phyloP scores from a whole-genome alignment of 768 basidiomycete species.

The Boletus tomentosulus region DNA sequence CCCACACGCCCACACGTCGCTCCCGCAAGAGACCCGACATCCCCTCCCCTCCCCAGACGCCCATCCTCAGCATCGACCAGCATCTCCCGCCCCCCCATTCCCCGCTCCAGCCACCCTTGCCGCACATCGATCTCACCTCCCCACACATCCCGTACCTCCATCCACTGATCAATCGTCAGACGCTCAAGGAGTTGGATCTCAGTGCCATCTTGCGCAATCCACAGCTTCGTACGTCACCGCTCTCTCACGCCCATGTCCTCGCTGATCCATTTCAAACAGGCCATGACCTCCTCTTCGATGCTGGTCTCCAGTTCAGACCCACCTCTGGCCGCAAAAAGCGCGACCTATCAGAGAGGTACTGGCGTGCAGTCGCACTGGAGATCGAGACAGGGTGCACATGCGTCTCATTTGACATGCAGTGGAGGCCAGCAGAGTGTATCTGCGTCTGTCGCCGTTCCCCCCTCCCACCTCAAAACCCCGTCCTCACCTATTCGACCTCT shows the following conservation, averaged over 20 bases:
- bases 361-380: slow-evolving; percentile 77
- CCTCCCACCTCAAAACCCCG: slow-evolving; percentile 37
- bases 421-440: slow-evolving; percentile 49
- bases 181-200: slow-evolving; percentile 81
- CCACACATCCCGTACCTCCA: slow-evolving; percentile 63
- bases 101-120: slow-evolving; percentile 27
- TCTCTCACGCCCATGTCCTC: not conserved
- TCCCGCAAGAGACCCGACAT: slow-evolving; percentile 27
- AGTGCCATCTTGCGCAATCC: slow-evolving; percentile 84
- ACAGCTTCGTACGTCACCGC: slow-evolving; percentile 70
- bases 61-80: slow-evolving; percentile 23
- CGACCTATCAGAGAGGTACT: slow-evolving; percentile 75
- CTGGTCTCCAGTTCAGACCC: slow-evolving; percentile 77
- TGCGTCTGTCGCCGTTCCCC: slow-evolving; percentile 53
- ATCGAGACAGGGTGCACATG: slow-evolving; percentile 81
- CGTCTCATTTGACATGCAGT: slow-evolving; percentile 62
- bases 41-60: slow-evolving; percentile 18
- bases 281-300: slow-evolving; percentile 87
- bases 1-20: slow-evolving; percentile 30
- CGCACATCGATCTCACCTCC: slow-evolving; percentile 38
- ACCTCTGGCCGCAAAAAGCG: slow-evolving; percentile 70
- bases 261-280: slow-evolving; percentile 39
- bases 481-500: slow-evolving; percentile 43
- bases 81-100: slow-evolving; percentile 22
- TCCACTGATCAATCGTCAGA: slow-evolving; percentile 79